phyloP scores from a whole-genome alignment of 805 yeast genomes.

The Dipodascus geniculatus region DNA sequence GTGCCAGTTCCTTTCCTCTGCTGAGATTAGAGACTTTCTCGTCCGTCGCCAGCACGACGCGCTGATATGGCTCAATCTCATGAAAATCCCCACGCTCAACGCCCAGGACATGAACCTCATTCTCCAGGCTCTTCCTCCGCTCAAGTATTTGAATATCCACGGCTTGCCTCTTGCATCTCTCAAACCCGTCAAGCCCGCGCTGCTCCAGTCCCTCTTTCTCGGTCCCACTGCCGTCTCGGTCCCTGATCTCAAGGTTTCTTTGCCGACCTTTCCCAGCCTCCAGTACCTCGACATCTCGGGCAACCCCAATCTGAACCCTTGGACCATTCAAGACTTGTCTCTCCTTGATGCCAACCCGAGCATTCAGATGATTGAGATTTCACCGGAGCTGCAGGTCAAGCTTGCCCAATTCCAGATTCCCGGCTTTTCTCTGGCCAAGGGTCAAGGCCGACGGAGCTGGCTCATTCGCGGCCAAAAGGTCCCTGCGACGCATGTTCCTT shows the following conservation, averaged over 20 bases:
- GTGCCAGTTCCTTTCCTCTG: constrained; percentile 58
- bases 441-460: constrained; percentile 76
- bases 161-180: constrained; percentile 45
- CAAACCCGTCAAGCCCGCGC: constrained; percentile 19
- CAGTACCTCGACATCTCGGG: constrained; percentile 58
- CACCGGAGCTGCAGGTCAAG: constrained; percentile 18
- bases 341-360: constrained; percentile 35
- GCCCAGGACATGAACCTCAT: constrained; percentile 40
- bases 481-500: constrained; percentile 4
- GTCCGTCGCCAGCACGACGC: constrained; percentile 52
- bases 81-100: constrained; percentile 45
- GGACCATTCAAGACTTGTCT: constrained; percentile 42
- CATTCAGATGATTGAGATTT: constrained; percentile 54
- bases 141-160: constrained; percentile 45
- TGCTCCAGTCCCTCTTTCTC: constrained; percentile 22
- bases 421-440: constrained; percentile 27
- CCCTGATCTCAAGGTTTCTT: constrained; percentile 16
- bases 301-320: constrained; percentile 44
- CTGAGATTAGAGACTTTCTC: constrained; percentile 58
- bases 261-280: constrained; percentile 25
- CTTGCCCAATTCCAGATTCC: constrained; percentile 22
- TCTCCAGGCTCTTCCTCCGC: constrained; percentile 29
- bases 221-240: constrained; percentile 21
- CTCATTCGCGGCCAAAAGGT: constrained; percentile 30
- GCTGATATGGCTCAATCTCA: constrained; percentile 55